Evolutionary conservation across 2,329 filamentous ascomycete genomes (phyloP), one percentile per base, ranked within the genome.

Genomic region (Coleophoma eucalyptorum): DNA sequence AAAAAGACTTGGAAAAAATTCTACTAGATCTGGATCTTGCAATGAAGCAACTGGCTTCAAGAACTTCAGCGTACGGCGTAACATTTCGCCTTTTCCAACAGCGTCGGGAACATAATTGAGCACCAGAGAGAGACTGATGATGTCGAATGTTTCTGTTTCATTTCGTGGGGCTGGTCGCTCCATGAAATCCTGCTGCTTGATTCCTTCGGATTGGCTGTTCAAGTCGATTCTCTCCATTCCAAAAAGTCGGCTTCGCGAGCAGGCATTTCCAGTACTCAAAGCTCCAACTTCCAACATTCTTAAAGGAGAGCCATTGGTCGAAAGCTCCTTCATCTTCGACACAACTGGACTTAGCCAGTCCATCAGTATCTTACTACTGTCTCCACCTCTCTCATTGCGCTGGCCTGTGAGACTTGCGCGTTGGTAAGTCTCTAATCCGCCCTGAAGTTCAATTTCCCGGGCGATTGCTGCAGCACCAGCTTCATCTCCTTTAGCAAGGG

Each of bases 141-240:
- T 81, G 65, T 99, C 90, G 65, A 97, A 97, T 19, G 74, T 75
- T 38, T 91, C 84, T 0, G 72, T 67, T 5, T 79, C 73, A 19
- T 77, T 67, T 5, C 65, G 66, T 0, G 93, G 93, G 3, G 93
- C 68, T 0, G 91, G 89, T 21, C 91, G 79, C 58, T 90, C 73
- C 92, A 99, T 96, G 64, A 99, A 97, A 67, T 99, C 90, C 65
- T 97, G 90, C 67, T 95, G 84, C 51, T 84, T 66, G 58, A 99
- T 99, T 0, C 83, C 85, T 1, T 86, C 76, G 43, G 85, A 86
- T 64, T 96, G 90, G 53, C 91, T 94, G 69, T 95, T 89, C 50
- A 99, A 73, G 65, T 99, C 94, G 66, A 99, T 97, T 56, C 91
- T 82, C 54, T 85, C 80, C 61, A 96, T 83, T 34, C 87, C 75